A percentile compares a stretch with the other conserved stretches of the same genome.
Evolutionary conservation across 495 filamentous ascomycete genomes (phyloP).

Genomic region (Aspergillus coremiiformis): DNA sequence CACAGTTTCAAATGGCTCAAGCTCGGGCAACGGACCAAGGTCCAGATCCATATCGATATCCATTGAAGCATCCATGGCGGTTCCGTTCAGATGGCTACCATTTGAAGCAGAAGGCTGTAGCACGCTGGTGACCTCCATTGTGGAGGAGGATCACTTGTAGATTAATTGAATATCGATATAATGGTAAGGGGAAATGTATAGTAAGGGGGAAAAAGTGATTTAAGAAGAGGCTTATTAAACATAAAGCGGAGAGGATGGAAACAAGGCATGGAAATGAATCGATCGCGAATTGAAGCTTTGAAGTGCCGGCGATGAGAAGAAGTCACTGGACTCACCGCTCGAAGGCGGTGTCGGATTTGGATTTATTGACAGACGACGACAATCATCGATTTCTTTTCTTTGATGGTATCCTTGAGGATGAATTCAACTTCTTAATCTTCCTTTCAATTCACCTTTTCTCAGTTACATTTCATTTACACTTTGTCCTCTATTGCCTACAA

Average conservation of each 20-base stretch:
- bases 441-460: background rate
- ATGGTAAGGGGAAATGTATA: background rate
- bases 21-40: slow-evolving; percentile 44
- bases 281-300: background rate
- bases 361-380: background rate
- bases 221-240: background rate
- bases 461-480: background rate
- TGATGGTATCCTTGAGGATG: too few relatives aligned
- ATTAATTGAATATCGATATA: background rate
- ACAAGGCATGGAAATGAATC: background rate
- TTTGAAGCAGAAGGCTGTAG: slow-evolving; percentile 12
- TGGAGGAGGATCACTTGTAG: background rate
- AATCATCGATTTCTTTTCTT: background rate
- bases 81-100: background rate
- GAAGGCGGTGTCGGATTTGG: background rate
- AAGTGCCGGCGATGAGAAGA: background rate
- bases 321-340: background rate
- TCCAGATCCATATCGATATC: slow-evolving; percentile 77
- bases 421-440: too few relatives aligned
- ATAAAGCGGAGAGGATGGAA: background rate
- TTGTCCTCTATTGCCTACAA: background rate
- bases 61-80: slow-evolving; percentile 44
- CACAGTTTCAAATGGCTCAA: slow-evolving; percentile 30
- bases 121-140: slow-evolving; percentile 17
- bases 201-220: background rate